Evolutionary conservation across 2,329 filamentous ascomycete genomes (phyloP), one percentile per base, ranked within the genome.

Genomic region (Trichoderma citrinoviride): DNA sequence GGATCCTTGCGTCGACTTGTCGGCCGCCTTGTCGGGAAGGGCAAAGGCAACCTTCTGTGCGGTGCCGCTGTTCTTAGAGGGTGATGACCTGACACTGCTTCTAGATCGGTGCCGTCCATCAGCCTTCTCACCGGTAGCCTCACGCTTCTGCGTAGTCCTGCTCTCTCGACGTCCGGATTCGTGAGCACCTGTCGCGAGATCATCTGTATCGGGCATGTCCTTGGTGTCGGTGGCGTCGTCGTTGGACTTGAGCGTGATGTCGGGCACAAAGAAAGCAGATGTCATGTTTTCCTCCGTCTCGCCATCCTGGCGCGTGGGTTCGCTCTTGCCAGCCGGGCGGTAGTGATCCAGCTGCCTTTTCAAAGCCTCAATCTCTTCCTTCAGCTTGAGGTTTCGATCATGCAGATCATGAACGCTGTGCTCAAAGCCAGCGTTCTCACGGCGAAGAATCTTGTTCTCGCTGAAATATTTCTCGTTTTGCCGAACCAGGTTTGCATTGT

Each of bases 221-320:
- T 72, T 72, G 2, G 72, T 74, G 54, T 73, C 72, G 4, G 73
- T 76, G 65, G 71, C 73, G 65, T 79, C 76, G 23, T 76, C 74
- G 61, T 80, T 78, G 4, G 75, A 78, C 63, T 83, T 79, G 40
- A 85, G 77, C 2, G 84, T 86, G 67, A 86, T 85, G 67, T 87
- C 84, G 23, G 84, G 83, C 64, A 86, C 77, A 68, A 86, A 85
- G 69, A 85, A 82, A 3, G 82, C 84, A 6, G 84, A 86, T 0
- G 84, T 86, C 81, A 86, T 84, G 67, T 85, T 84, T 44, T 85
- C 82, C 55, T 80, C 79, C 7, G 75, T 77, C 62, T 76, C 74
- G 4, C 77, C 75, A 4, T 78, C 75, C 2, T 76, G 69, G 14
- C 71, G 73, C 15, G 70, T 74, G 15, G 77, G 71, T 61, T 80